These are phyloP conservation scores for Teratosphaeria epicoccoides DNA, from an alignment of 2,329 filamentous ascomycete genomes.

Conservation along the genomic window DNA sequence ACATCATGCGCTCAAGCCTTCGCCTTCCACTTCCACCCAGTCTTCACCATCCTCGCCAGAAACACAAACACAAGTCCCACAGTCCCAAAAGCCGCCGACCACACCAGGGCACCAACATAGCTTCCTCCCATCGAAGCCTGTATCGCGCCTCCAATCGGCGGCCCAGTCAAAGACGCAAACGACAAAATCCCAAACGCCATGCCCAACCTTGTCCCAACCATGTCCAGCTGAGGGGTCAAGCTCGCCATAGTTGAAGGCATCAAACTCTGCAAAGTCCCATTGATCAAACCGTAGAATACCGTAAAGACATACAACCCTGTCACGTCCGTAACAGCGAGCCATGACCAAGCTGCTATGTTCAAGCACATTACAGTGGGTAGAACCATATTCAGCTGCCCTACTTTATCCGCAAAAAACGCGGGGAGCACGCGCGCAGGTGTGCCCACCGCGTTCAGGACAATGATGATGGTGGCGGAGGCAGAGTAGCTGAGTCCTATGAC, in stretches of 20 bases:
- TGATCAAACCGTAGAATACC: conserved; percentile 35
- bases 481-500: conserved; percentile 33
- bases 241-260: conserved; percentile 34
- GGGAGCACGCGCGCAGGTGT: conserved; percentile 43
- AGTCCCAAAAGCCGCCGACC: conserved; percentile 23
- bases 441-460: conserved; percentile 50
- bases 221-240: conserved; percentile 36
- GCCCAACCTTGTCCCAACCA: conserved; percentile 37
- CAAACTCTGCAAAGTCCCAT: conserved; percentile 35
- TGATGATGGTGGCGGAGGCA: conserved; percentile 43
- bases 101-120: conserved; percentile 36
- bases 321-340: conserved; percentile 40
- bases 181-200: conserved; percentile 39
- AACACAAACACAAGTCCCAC: background rate
- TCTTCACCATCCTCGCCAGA: background rate
- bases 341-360: conserved; percentile 43
- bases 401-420: conserved; percentile 43
- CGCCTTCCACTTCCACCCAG: background rate
- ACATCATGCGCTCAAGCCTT: background rate
- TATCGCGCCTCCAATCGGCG: conserved; percentile 38
- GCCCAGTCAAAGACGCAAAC: conserved; percentile 35
- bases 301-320: conserved; percentile 35
- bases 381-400: conserved; percentile 47
- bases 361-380: conserved; percentile 39
- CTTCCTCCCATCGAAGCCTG: conserved; percentile 30